A percentile compares a stretch with the other conserved stretches of the same genome.
These are phyloP conservation scores for Medicago arabica DNA, from an alignment of 306 rosid genomes.

Conservation along the genomic window DNA sequence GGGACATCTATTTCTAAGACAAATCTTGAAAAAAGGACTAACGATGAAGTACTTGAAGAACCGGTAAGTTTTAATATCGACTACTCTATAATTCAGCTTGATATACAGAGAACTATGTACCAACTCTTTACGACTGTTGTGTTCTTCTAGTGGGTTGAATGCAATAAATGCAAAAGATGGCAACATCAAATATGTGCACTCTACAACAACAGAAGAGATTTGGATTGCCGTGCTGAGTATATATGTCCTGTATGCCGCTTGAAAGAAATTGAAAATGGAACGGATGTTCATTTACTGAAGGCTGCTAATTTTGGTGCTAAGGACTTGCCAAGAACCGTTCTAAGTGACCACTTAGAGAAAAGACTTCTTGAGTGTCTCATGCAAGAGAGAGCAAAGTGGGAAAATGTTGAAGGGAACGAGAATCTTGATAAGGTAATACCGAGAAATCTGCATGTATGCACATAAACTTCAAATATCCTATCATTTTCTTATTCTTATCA, in stretches of 20 bases:
- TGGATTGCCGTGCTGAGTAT: conserved; percentile 48
- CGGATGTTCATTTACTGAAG: too few relatives aligned
- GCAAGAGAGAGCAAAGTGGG: conserved; percentile 52
- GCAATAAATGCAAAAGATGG: conserved; percentile 68
- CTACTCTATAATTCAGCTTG: conserved; percentile 24
- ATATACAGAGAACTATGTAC: conserved; percentile 8
- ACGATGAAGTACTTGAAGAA: conserved; percentile 52
- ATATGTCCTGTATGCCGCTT: conserved; percentile 59
- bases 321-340: too few relatives aligned
- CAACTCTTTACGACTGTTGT: conserved; percentile 17
- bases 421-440: conserved; percentile 50
- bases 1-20: conserved; percentile 51
- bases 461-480: neutral
- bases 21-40: conserved; percentile 45
- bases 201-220: conserved; percentile 51
- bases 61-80: conserved; percentile 45
- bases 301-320: too few relatives aligned
- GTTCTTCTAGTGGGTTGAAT: conserved; percentile 69
- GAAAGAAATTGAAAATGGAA: conserved; percentile 37
- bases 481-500: conserved; percentile 12
- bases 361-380: too few relatives aligned
- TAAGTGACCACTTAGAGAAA: too few relatives aligned
- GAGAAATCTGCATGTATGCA: neutral
- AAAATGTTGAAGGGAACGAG: conserved; percentile 18
- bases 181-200: conserved; percentile 79